Conservation (phyloP, 345 rosid species). For the Linum tenue region DNA sequence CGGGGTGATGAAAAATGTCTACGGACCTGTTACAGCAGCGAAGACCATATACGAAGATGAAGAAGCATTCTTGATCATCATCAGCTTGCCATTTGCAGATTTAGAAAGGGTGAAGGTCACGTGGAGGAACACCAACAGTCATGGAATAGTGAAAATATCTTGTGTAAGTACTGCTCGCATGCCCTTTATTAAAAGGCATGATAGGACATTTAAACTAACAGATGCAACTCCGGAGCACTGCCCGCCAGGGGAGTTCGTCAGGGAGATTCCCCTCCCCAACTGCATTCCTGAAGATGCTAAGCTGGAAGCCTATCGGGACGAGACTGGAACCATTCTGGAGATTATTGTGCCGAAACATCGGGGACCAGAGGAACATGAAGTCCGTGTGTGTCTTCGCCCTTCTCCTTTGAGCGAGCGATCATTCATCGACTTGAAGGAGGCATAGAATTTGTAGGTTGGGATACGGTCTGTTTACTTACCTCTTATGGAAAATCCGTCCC, state of each 20-base stretch:
- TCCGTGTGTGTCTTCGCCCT: conserved; percentile 20
- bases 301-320: conserved; percentile 18
- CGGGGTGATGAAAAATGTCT: conserved; percentile 22
- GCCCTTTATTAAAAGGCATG: conserved; percentile 18
- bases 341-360: conserved; percentile 20
- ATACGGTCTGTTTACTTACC: background rate
- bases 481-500: background rate
- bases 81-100: conserved; percentile 22
- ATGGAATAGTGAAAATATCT: conserved; percentile 16
- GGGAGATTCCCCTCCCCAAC: conserved; percentile 19
- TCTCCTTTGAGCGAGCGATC: background rate
- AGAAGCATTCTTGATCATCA: conserved; percentile 17
- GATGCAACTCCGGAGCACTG: conserved; percentile 17
- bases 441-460: background rate
- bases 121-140: conserved; percentile 17
- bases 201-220: conserved; percentile 20
- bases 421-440: background rate
- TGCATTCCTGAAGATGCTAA: conserved; percentile 22
- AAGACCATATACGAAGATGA: conserved; percentile 24
- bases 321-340: conserved; percentile 17
- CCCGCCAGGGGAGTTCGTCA: conserved; percentile 18
- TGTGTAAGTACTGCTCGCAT: conserved; percentile 14
- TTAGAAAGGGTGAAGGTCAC: conserved; percentile 21
- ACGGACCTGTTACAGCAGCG: conserved; percentile 21
- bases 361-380: conserved; percentile 22